Base-by-base conservation (phyloP, 768 basidiomycete genomes). In the Psilocybe subaeruginosa region DNA sequence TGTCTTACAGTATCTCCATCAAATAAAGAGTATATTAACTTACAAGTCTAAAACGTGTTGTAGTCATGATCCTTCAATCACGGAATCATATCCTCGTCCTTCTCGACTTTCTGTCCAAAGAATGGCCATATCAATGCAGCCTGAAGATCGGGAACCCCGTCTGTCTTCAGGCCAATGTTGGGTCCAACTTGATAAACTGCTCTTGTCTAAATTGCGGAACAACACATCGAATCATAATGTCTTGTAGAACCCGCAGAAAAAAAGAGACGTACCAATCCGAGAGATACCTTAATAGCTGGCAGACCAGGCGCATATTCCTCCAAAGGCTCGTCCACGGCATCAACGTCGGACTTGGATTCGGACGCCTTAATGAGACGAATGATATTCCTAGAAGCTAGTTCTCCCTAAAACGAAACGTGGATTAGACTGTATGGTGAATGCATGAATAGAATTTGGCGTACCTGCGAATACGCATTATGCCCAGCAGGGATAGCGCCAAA, bases 401-500 rank as follows among this genome's bases (percentile, higher is more conserved):
- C 69, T 61, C 80, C 78, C 81, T 79, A 46, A 2, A 35, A 35
- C 8, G 2, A 37, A 39, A 14, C 23, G 23, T 23, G 31, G 9
- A 39, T 12, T 62, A 19, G 1, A 47, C 11, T 14, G 7, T 47
- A 35, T 12, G 23, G 16, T 27, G 39, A 50, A 35, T 9, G 37
- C 27, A 9, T 37, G 49, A 30, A 9, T 23, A 19, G 9, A 29
- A 14, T 4, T 56, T 5, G 11, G 41, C 58, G 47, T 14, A 77
- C 80, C 75, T 86, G 85, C 39, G 73, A 76, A 66, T 83, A 82
- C 1, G 85, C 83, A 33, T 75, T 85, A 62, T 86, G 82, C 0
- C 85, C 88, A 11, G 87, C 86, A 23, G 83, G 79, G 23, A 84
- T 80, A 0, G 86, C 88, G 5, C 86, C 86, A 60, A 86, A 88